These are phyloP conservation scores for Solanum sejunctum DNA, from an alignment of 257 asterid genomes.

Conservation along the genomic window DNA sequence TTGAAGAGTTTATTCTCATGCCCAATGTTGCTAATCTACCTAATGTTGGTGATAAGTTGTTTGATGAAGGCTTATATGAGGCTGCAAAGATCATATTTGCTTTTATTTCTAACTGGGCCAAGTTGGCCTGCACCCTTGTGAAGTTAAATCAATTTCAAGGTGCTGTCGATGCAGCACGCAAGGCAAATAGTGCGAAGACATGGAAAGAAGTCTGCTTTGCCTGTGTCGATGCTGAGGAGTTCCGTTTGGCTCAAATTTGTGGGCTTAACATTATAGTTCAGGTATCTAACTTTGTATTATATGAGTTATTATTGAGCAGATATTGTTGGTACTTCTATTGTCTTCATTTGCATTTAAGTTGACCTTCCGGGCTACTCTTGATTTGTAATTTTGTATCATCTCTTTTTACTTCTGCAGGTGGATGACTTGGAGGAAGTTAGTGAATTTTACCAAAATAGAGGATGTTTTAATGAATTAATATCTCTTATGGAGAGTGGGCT, in stretches of 20 bases:
- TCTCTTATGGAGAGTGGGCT: conserved; percentile 99
- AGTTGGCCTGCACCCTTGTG: conserved; percentile 83
- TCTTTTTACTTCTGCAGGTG: conserved; percentile 35
- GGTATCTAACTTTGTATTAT: conserved; percentile 29
- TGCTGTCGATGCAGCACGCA: conserved; percentile 99
- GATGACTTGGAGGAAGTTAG: conserved; percentile 99
- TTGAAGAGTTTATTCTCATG: conserved; percentile 95
- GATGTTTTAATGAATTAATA: conserved; percentile 94
- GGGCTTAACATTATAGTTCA: conserved; percentile 98
- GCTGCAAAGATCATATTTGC: conserved; percentile 96
- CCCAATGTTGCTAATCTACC: conserved; percentile 99
- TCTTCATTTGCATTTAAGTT: not conserved
- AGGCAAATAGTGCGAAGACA: conserved; percentile 95
- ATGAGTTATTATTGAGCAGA: not conserved
- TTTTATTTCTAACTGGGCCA: conserved; percentile 94
- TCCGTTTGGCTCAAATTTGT: conserved; percentile 98
- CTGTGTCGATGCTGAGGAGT: conserved; percentile 99
- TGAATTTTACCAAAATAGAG: conserved; percentile 91
- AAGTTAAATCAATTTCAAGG: conserved; percentile 93
- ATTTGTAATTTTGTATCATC: not conserved
- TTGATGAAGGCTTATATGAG: conserved; percentile 87
- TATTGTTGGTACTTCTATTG: not conserved
- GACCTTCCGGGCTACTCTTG: not conserved
- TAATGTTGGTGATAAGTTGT: conserved; percentile 95
- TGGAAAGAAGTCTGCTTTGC: conserved; percentile 99